Base-by-base conservation (phyloP, 1,284 basidiomycete species). In the Anthracocystis walkeri region DNA sequence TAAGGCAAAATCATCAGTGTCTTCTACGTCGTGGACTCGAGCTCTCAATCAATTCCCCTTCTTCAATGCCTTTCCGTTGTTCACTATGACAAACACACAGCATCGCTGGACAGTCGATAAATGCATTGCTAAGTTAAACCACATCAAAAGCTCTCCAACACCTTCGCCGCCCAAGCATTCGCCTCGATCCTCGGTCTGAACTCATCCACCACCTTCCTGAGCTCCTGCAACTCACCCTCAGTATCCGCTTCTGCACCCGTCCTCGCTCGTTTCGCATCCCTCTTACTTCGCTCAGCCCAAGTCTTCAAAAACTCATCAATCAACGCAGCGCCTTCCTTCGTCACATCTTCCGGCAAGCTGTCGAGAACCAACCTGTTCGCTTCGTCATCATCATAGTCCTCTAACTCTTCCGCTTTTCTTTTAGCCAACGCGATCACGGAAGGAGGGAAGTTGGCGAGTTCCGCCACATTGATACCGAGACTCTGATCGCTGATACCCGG, bases 391-490 rank as follows among this genome's bases (percentile, higher is more conserved):
- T 91, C 91, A 85, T 95, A 96, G 82, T 97, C 95, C 87, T 99
- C 97, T 31, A 99, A 87, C 78, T 98, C 96, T 78, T 96, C 93
- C 0, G 96, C 96, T 84, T 98, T 99, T 50, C 92, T 89, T 86
- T 93, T 94, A 5, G 97, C 97, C 55, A 95, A 93, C 88, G 92
- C 93, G 68, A 98, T 90, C 5, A 99, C 95, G 70, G 90, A 91
- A 61, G 95, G 92, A 0, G 96, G 97, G 86, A 99, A 99, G 83
- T 96, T 94, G 12, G 97, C 96, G 40, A 99, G 88, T 84, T 96
- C 90, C 0, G 97, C 97, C 21, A 99, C 97, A 79, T 99, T 95
- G 49, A 99, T 99, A 86, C 97, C 97, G 82, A 98, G 97, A 83
- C 93, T 95, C 86, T 98, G 96, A 83, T 99, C 96, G 69, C 93